Evolutionary conservation across 2,329 filamentous ascomycete species (phyloP).

Genomic region (Sporothrix brasiliensis): DNA sequence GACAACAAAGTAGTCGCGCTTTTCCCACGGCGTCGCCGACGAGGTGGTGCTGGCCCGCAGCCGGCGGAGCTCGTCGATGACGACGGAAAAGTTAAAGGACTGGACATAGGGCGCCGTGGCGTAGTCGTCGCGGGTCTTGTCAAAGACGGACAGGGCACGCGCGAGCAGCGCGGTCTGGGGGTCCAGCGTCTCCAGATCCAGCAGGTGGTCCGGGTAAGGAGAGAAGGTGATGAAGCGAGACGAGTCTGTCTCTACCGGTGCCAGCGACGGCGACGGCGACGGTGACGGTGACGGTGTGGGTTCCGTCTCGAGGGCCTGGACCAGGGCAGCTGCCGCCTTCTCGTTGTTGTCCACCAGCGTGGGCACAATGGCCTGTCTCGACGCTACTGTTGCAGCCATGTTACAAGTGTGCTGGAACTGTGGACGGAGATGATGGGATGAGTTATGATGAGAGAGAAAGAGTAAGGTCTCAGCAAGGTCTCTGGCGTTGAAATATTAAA

Average conservation of each 20-base stretch:
- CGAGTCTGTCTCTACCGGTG: neutral
- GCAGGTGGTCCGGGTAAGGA: conserved; percentile 73
- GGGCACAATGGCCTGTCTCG: conserved; percentile 7
- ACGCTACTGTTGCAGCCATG: conserved; percentile 14
- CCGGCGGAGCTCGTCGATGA: conserved; percentile 61
- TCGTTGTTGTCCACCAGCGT: conserved; percentile 3
- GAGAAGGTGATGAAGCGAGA: conserved; percentile 63
- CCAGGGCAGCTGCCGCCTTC: neutral
- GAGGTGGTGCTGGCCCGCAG: conserved; percentile 47
- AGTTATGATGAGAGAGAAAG: neutral
- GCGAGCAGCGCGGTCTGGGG: conserved; percentile 70
- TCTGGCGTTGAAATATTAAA: neutral
- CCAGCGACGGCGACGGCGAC: neutral
- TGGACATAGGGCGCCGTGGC: conserved; percentile 72
- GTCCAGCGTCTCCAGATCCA: conserved; percentile 70
- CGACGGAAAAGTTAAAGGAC: conserved; percentile 74
- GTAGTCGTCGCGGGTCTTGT: conserved; percentile 68
- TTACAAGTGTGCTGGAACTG: neutral
- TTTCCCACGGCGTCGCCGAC: conserved; percentile 53
- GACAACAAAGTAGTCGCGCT: conserved; percentile 77
- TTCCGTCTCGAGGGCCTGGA: neutral
- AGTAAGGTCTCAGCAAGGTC: neutral
- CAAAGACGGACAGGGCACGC: conserved; percentile 67
- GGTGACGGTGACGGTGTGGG: neutral
- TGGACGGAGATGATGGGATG: neutral